Evolutionary conservation across 768 basidiomycete genomes (phyloP), one percentile per base, ranked within the genome.

Genomic region (Auricularia sp.): DNA sequence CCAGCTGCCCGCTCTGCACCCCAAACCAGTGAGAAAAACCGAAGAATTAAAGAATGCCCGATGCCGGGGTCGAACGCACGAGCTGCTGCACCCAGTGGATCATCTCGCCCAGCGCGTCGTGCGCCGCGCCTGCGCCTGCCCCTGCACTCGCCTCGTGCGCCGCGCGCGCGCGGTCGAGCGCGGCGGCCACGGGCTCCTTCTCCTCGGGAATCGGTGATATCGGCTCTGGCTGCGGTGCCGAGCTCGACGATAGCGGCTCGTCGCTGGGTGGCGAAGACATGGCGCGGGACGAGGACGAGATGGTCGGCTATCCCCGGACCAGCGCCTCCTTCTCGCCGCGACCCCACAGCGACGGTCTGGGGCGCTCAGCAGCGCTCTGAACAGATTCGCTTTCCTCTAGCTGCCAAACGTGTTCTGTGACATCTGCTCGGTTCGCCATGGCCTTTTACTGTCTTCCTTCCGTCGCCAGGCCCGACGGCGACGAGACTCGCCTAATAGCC

Each of bases 81-180:
- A 93, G 76, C 69, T 86, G 85, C 59, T 82, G 82, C 0, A 92
- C 87, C 62, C 85, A 79, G 58, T 76, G 77, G 66, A 92, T 86
- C 67, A 88, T 85, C 78, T 85, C 84, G 65, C 80, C 82, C 66
- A 93, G 77, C 1, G 89, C 90, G 44, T 80, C 80, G 54, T 85
- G 77, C 37, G 92, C 78, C 72, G 91, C 91, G 29, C 29, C 29
- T 29, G 2, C 68, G 91, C 89, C 70, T 29, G 91, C 89, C 71
- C 90, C 89, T 0, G 89, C 89, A 64, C 90, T 85, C 8, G 83
- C 73, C 54, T 85, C 56, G 24, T 24, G 56, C 34, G 34, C 24
- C 56, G 24, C 56, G 6, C 24, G 54, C 54, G 54, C 56, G 34
- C 29, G 29, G 24, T 2, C 34, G 3, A 34, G 14, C 2, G 6